Conservation (phyloP, 2,329 filamentous ascomycete species). For the Whalleya microplaca region DNA sequence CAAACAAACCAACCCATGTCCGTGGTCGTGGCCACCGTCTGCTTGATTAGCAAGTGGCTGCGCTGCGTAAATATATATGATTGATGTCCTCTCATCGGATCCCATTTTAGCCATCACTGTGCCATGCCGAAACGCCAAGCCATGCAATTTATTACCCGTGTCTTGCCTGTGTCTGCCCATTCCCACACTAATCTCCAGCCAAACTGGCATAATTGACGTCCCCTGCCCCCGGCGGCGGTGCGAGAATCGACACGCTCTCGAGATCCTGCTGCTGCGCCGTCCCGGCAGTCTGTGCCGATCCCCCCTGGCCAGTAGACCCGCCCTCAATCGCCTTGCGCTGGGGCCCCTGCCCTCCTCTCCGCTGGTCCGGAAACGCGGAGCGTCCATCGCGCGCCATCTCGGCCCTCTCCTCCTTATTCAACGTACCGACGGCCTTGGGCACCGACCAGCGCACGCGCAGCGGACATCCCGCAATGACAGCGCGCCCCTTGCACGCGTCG, state of each 20-base stretch:
- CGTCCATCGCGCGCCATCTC: constrained; percentile 81
- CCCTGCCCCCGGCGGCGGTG: constrained; percentile 77
- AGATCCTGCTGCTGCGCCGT: constrained; percentile 35
- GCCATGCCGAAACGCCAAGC: constrained; percentile 37
- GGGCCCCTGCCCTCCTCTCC: constrained; percentile 42
- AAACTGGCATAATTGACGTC: constrained; percentile 86
- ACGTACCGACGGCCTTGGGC: constrained; percentile 87
- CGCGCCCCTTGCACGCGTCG: constrained; percentile 81
- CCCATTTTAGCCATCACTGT: constrained; percentile 28
- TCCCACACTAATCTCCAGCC: constrained; percentile 68
- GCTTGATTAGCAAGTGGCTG: background rate
- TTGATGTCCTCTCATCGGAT: constrained; percentile 18
- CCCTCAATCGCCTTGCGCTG: constrained; percentile 38
- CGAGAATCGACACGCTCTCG: constrained; percentile 54
- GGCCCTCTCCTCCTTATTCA: constrained; percentile 84
- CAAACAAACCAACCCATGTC: background rate
- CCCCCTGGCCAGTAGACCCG: constrained; percentile 33
- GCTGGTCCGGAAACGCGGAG: constrained; percentile 52
- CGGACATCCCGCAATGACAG: constrained; percentile 88
- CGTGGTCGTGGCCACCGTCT: constrained; percentile 18
- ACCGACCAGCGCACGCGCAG: constrained; percentile 90
- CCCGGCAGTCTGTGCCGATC: constrained; percentile 33
- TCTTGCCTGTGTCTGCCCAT: too few species aligned
- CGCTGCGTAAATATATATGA: constrained; percentile 11
- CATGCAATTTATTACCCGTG: constrained; percentile 31